Evolutionary conservation across 164 flowering plant genomes (phyloP), one percentile per base, ranked within the genome.

Genomic region (Protea cynaroides): DNA sequence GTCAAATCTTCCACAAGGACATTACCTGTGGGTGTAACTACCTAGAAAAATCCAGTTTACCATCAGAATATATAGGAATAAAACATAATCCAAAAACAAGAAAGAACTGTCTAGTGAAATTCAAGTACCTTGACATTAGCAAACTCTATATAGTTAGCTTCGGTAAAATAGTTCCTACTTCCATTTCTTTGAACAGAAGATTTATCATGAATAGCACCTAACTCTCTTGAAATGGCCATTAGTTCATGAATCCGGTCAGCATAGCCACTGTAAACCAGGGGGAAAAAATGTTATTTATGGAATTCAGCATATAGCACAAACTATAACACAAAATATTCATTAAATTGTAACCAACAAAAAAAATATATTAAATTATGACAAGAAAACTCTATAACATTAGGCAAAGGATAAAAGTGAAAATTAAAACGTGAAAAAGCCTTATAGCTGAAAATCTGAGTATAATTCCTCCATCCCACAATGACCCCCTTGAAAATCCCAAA

Each of bases 201-300:
- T 71, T 59, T 74, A 69, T 88, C 90, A 70, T 72, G 78, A 44
- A 61, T 72, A 64, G 36, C 62, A 72, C 84, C 79, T 53, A 92
- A 73, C 76, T 95, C 99, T 71, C 82, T 83, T 49, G 99, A 84
- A 62, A 88, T 68, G 18, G 64, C 83, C 76, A 90, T 72, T 66
- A 95, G 74, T 68, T 95, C 99, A 75, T 90, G 91, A 69, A 95
- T 95, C 65, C 99, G 99, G 52, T 87, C 97, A 61, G 99, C 99
- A 82, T 95, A 95, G 71, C 99, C 99, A 86, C 99, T 95, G 86
- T 61, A 73, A 40, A 65, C n/a, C 17, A 64, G 22, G 34, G 34
- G 34, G 44, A 19, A 43, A 8, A 12, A n/a, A 17, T 47, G 46
- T 18, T 15, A 44, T 44, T 4, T 44, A 44, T 44, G 8, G 49